phyloP scores from a whole-genome alignment of 23 red algal species.

The Gracilariopsis chorda region DNA sequence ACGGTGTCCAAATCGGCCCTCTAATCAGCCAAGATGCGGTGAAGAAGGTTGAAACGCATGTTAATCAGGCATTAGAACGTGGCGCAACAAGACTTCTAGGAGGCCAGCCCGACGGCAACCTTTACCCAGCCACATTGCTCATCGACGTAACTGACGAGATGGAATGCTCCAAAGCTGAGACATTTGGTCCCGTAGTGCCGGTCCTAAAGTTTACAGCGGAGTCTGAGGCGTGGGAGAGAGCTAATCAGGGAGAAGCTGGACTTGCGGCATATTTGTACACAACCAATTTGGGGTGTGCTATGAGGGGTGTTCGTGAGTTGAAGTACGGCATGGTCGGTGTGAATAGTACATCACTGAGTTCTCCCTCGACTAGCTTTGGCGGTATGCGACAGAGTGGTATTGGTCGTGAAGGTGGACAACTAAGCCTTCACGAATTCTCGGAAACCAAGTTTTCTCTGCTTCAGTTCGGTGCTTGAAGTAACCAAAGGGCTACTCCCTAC shows the following conservation, averaged over 20 bases:
- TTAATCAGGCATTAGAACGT: conserved; percentile 61
- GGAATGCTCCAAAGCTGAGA: conserved; percentile 68
- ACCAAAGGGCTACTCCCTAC: too few species aligned
- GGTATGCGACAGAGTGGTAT: conserved; percentile 85
- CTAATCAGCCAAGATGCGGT: conserved; percentile 75
- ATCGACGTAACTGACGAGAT: conserved; percentile 68
- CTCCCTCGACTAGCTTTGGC: conserved; percentile 79
- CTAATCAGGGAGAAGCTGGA: conserved; percentile 57
- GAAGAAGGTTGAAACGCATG: conserved; percentile 52
- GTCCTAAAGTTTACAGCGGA: conserved; percentile 66
- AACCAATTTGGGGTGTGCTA: conserved; percentile 26
- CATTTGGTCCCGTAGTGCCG: conserved; percentile 83
- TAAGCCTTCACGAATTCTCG: conserved; percentile 65
- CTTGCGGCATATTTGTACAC: conserved; percentile 91
- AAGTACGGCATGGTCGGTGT: conserved; percentile 92
- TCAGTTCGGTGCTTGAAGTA: neutral
- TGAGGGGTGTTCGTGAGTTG: conserved; percentile 40
- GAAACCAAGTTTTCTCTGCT: conserved; percentile 82
- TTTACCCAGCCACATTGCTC: conserved; percentile 81
- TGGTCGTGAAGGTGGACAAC: conserved; percentile 83
- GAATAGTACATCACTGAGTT: conserved; percentile 58
- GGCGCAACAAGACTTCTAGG: conserved; percentile 76
- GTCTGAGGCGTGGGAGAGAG: conserved; percentile 63
- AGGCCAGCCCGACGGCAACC: conserved; percentile 18
- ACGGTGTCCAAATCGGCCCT: conserved; percentile 70